Percentiles rank a stretch among this genome's conserved stretches.
phyloP scores from a whole-genome alignment of 306 rosid genomes.

The Acacia acuminata region DNA sequence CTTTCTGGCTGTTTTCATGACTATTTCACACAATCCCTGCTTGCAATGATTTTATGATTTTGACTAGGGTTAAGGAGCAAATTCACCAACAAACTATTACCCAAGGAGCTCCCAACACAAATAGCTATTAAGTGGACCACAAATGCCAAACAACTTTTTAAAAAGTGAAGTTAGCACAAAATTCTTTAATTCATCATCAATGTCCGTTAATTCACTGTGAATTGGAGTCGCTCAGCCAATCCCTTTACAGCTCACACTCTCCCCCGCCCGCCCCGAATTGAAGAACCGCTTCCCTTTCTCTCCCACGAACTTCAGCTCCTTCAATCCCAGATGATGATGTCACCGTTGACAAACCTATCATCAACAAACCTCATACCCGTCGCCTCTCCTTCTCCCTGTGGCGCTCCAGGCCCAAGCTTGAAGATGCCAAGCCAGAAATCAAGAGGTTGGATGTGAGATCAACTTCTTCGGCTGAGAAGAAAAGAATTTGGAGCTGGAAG shows the following conservation, averaged over 20 bases:
- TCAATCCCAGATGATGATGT: slow-evolving; percentile 51
- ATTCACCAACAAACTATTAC: too few species aligned
- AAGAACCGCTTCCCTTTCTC: slow-evolving; percentile 89
- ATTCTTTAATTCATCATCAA: too few species aligned
- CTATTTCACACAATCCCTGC: too few species aligned
- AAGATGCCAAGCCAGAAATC: slow-evolving; percentile 38
- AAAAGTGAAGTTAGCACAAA: too few species aligned
- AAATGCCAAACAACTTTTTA: too few species aligned
- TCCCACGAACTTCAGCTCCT: slow-evolving; percentile 72
- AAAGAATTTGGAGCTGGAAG: slow-evolving; percentile 96
- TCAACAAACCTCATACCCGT: slow-evolving; percentile 46
- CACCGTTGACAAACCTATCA: slow-evolving; percentile 31
- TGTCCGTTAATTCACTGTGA: too few species aligned
- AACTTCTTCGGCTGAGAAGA: slow-evolving; percentile 50
- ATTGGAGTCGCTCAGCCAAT: slow-evolving; percentile 78
- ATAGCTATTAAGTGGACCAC: too few species aligned
- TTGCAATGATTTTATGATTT: too few species aligned
- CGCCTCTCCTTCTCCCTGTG: slow-evolving; percentile 93
- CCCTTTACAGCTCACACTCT: slow-evolving; percentile 72
- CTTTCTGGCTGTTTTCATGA: too few species aligned
- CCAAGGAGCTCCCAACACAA: too few species aligned
- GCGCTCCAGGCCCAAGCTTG: slow-evolving; percentile 69
- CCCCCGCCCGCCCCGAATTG: slow-evolving; percentile 42
- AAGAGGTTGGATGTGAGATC: slow-evolving; percentile 44
- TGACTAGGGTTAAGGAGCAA: too few species aligned